Evolutionary conservation across 75 land plant genomes (phyloP).

Genomic region (Cryptomeria japonica): DNA sequence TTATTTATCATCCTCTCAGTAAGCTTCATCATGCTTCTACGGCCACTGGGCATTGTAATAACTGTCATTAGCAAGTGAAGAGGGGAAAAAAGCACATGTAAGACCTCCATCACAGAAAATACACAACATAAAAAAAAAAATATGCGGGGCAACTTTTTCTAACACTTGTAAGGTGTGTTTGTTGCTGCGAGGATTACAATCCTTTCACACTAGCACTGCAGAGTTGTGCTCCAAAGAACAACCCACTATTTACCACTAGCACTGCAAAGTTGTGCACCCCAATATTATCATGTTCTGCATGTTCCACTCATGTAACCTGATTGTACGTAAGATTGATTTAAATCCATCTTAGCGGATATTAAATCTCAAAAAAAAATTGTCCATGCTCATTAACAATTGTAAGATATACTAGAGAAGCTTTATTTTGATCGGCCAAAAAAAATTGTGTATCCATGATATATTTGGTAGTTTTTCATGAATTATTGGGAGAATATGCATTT

Average conservation of each 20-base stretch:
- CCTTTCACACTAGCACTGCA: slow-evolving; percentile 83
- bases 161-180: slow-evolving; percentile 17
- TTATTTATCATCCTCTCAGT: slow-evolving; percentile 76
- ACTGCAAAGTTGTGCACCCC: slow-evolving; percentile 46
- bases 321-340: background rate
- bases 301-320: slow-evolving; percentile 88
- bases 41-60: slow-evolving; percentile 64
- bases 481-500: too few relatives aligned
- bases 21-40: slow-evolving; percentile 71
- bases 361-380: background rate
- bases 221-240: slow-evolving; percentile 85
- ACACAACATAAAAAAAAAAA: background rate
- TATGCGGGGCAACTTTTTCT: background rate
- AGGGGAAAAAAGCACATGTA: slow-evolving; percentile 10
- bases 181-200: slow-evolving; percentile 70
- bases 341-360: background rate
- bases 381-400: background rate
- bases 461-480: too few relatives aligned
- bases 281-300: slow-evolving; percentile 61
- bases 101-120: slow-evolving; percentile 10
- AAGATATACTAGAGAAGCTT: background rate
- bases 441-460: too few relatives aligned
- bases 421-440: too few relatives aligned
- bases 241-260: slow-evolving; percentile 58
- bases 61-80: slow-evolving; percentile 25